Percentiles rank a stretch among this genome's conserved stretches.
phyloP scores from a whole-genome alignment of 495 filamentous ascomycete species.

The Aspergillus mulundensis region DNA sequence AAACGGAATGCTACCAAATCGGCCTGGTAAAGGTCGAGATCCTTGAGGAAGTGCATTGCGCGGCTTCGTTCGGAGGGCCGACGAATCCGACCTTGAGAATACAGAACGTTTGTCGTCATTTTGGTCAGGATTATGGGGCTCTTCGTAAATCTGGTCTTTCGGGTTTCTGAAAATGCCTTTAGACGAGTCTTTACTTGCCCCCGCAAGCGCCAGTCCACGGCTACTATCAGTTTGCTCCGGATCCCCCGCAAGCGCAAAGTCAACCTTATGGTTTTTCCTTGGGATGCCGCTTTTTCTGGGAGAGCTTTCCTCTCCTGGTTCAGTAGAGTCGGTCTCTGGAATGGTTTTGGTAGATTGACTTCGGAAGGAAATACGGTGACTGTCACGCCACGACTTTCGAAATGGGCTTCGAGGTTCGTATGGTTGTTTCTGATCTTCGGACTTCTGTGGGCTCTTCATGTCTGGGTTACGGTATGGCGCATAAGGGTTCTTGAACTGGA shows the following conservation, averaged over 20 bases:
- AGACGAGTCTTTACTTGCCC: constrained; percentile 36
- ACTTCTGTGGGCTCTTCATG: constrained; percentile 20
- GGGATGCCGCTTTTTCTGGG: constrained; percentile 19
- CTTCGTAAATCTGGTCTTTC: constrained; percentile 86
- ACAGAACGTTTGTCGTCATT: constrained; percentile 28
- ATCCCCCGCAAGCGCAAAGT: constrained; percentile 38
- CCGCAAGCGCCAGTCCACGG: constrained; percentile 28
- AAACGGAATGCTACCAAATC: constrained; percentile 43
- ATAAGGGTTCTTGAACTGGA: constrained; percentile 50
- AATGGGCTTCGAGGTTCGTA: constrained; percentile 55
- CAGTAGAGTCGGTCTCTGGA: neutral
- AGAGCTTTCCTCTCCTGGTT: constrained; percentile 3
- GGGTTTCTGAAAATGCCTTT: constrained; percentile 51
- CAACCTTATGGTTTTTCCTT: constrained; percentile 39
- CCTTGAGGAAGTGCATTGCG: constrained; percentile 58
- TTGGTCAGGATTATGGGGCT: constrained; percentile 51
- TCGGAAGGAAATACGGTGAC: constrained; percentile 45
- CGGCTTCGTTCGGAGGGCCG: constrained; percentile 48
- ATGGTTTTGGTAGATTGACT: constrained; percentile 35
- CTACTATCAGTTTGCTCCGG: constrained; percentile 7
- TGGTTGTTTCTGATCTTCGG: constrained; percentile 59
- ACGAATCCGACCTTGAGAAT: constrained; percentile 41
- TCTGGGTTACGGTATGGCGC: constrained; percentile 56
- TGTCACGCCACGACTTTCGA: constrained; percentile 19
- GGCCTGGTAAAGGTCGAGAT: constrained; percentile 37